Evolutionary conservation across 352 stramenopile genomes (phyloP).

Genomic region (Pythium brassicae): DNA sequence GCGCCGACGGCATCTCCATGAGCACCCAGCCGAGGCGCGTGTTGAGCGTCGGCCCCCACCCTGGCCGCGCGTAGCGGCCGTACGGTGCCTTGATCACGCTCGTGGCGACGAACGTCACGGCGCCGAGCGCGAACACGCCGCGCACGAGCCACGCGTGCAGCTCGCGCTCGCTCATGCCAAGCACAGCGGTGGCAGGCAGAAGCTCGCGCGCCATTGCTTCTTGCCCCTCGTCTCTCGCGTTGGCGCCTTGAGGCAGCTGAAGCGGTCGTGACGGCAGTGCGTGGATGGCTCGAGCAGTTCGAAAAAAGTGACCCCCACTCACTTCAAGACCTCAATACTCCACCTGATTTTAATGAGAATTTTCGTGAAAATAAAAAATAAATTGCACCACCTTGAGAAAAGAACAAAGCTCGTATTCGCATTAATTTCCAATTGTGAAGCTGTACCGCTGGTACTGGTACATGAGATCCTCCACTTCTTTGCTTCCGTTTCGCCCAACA

Average conservation of each 20-base stretch:
- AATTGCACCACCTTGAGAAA: no score
- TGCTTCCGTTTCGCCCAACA: background rate
- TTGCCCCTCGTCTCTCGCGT: no score
- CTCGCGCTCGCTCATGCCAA: conserved; percentile 31
- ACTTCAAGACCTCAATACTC: no score
- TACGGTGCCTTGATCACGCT: conserved; percentile 62
- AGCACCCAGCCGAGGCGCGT: conserved; percentile 62
- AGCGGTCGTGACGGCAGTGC: no score
- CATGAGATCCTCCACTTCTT: background rate
- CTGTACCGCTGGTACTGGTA: background rate
- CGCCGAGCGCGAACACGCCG: conserved; percentile 49
- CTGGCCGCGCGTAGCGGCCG: conserved; percentile 41
- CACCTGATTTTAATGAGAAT: no score
- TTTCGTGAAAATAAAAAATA: no score
- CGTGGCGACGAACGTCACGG: conserved; percentile 42
- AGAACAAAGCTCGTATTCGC: no score
- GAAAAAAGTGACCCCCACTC: no score
- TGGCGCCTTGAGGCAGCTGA: no score
- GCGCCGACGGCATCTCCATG: conserved; percentile 67
- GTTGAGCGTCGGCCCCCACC: conserved; percentile 54
- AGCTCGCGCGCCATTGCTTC: background rate
- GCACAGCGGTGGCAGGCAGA: conserved; percentile 11
- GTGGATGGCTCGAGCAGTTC: no score
- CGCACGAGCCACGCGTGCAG: conserved; percentile 49
- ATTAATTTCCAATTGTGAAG: background rate